Base-by-base conservation (phyloP, 2,329 filamentous ascomycete genomes). In the Aaosphaeria arxii region DNA sequence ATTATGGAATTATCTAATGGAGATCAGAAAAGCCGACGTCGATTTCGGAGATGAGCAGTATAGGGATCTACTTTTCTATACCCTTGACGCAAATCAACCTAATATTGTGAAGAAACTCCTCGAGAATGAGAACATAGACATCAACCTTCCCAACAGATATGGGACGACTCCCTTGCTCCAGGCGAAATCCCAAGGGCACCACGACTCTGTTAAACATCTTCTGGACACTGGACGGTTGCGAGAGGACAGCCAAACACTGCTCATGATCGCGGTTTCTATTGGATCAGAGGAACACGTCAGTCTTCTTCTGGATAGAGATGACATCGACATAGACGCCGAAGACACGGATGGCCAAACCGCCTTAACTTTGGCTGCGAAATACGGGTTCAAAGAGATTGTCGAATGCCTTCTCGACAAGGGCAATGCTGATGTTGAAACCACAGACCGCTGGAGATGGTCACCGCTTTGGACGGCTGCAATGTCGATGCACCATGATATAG, bases 1-100 rank as follows among this genome's bases (percentile, higher is more conserved):
- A 17, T n/a, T 50, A 7, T 42, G 46, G 6, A 41, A 50, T 11
- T 40, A 49, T 9, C 42, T 49, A 7, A 11, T 49, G 1, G 17
- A 5, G 4, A 5, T 13, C n/a, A 11, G 39, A 6, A 11, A 35
- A 6, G 35, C 39, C 13, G 31, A 40, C 5, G 24, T 31, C 7
- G 7, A 45, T 30, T 9, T 30, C n/a, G 30, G 4, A 3, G 43
- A 38, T 24, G 17, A 24, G n/a, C 9, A 35, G 6, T 11, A 30
- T 30, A 45, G 45, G 5, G 42, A 32, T n/a, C n/a, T n/a, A n/a
- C n/a, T n/a, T n/a, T n/a, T n/a, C n/a, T n/a, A n/a, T n/a, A n/a
- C n/a, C n/a, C n/a, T n/a, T n/a, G n/a, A n/a, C n/a, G n/a, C n/a
- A n/a, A n/a, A n/a, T n/a, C n/a, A n/a, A n/a, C n/a, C n/a, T n/a